These are phyloP conservation scores for Terana coerulea DNA, from an alignment of 768 basidiomycete species.

Conservation along the genomic window DNA sequence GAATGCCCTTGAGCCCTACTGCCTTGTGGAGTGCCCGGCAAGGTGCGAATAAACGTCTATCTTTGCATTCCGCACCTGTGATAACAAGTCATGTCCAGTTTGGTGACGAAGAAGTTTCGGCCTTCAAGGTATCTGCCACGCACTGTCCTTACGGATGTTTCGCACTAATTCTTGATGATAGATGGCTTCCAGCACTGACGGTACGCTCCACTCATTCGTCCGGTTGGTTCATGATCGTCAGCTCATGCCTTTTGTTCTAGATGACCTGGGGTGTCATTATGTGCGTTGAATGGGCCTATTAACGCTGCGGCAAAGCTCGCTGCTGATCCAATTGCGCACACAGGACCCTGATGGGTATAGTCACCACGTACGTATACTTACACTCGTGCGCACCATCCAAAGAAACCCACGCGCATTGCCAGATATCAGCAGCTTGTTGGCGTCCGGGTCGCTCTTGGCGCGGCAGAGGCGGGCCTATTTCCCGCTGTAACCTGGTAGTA, in stretches of 20 bases:
- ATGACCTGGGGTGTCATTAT: neutral
- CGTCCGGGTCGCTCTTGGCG: constrained; percentile 55
- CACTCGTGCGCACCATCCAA: too few species aligned
- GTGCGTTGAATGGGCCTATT: neutral
- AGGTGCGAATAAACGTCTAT: too few species aligned
- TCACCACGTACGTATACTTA: constrained; percentile 45
- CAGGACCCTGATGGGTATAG: constrained; percentile 46
- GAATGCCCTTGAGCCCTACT: constrained; percentile 47
- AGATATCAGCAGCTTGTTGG: constrained; percentile 63
- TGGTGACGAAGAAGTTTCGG: constrained; percentile 57
- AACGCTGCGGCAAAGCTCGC: neutral
- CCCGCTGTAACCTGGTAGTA: constrained; percentile 64
- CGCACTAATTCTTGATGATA: too few species aligned
- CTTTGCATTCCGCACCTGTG: too few species aligned
- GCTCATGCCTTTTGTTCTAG: neutral
- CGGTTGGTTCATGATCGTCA: neutral
- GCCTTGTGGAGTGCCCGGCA: constrained; percentile 63
- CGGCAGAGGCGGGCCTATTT: constrained; percentile 68
- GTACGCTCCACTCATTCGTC: constrained; percentile 31
- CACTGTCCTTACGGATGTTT: neutral
- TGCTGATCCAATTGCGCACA: too few species aligned
- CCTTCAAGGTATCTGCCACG: constrained; percentile 40
- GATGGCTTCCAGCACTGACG: constrained; percentile 62
- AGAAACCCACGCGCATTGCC: too few species aligned
- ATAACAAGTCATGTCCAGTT: constrained; percentile 17